Conservation (phyloP, 345 rosid genomes). For the Cardamine resedifolia region DNA sequence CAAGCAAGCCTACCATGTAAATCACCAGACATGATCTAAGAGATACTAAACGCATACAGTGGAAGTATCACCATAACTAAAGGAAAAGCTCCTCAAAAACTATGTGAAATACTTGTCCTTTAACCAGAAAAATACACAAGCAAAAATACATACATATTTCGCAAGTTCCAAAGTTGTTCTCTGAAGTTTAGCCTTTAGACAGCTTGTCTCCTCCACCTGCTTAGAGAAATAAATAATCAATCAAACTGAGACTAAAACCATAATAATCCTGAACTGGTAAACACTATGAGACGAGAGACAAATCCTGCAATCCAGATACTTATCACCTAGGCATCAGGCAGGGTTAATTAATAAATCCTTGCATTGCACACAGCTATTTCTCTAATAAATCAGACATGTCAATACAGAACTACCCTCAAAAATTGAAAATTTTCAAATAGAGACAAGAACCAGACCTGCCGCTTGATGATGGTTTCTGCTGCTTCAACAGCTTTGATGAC, state of each 20-base stretch:
- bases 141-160: conserved; percentile 52
- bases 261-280: not conserved
- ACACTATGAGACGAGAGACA: conserved; percentile 7
- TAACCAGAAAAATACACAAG: not conserved
- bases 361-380: not conserved
- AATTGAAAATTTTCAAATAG: not conserved
- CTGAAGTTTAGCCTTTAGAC: conserved; percentile 68
- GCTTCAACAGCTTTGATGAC: conserved; percentile 92
- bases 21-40: conserved; percentile 2
- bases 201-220: conserved; percentile 82
- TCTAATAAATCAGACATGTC: conserved; percentile 8
- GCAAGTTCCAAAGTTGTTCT: conserved; percentile 55
- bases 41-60: not conserved
- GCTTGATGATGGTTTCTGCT: conserved; percentile 82
- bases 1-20: conserved; percentile 21
- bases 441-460: conserved; percentile 53
- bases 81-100: not conserved
- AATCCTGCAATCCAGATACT: not conserved
- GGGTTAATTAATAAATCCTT: too few relatives aligned
- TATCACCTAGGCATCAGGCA: not conserved
- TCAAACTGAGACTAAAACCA: conserved; percentile 6
- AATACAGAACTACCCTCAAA: not conserved
- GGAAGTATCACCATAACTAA: not conserved
- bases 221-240: conserved; percentile 10
- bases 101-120: not conserved